A percentile compares a stretch with the other conserved stretches of the same genome.
These are phyloP conservation scores for Pisolithus marmoratus DNA, from an alignment of 768 basidiomycete species.

Conservation along the genomic window DNA sequence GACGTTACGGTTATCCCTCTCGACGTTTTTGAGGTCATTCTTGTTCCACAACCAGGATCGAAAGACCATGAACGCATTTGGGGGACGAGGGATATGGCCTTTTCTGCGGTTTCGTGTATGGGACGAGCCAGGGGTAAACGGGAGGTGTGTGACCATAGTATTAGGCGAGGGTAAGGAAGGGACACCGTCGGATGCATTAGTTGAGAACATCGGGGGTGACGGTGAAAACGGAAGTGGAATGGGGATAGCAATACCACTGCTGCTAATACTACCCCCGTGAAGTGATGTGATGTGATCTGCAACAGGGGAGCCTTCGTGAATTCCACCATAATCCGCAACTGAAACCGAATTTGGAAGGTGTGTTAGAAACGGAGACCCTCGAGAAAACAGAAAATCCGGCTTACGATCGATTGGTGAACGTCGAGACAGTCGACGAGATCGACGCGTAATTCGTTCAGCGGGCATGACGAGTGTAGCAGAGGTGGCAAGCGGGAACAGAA, in stretches of 20 bases:
- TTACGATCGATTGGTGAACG: slow-evolving; percentile 32
- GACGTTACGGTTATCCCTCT: slow-evolving; percentile 68
- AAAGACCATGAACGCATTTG: slow-evolving; percentile 84
- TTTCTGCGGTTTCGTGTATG: slow-evolving; percentile 36
- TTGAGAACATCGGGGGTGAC: slow-evolving; percentile 14
- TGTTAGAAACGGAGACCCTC: slow-evolving; percentile 26
- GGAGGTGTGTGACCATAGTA: slow-evolving; percentile 20
- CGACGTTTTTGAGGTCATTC: slow-evolving; percentile 43
- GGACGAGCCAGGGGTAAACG: slow-evolving; percentile 29
- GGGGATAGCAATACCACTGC: too few species aligned
- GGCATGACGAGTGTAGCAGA: slow-evolving; percentile 22
- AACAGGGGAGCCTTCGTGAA: slow-evolving; percentile 14
- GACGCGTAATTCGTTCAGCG: slow-evolving; percentile 30
- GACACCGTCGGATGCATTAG: slow-evolving; percentile 2
- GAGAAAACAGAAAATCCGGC: slow-evolving; percentile 13
- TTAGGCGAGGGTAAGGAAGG: slow-evolving; percentile 8
- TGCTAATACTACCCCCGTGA: slow-evolving; percentile 1
- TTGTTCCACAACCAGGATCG: slow-evolving; percentile 62
- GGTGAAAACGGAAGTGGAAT: slow-evolving; percentile 8
- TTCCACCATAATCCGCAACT: slow-evolving; percentile 23
- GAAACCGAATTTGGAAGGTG: slow-evolving; percentile 29
- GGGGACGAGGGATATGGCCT: slow-evolving; percentile 66
- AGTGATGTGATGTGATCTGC: slow-evolving; percentile 16
- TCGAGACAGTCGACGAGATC: slow-evolving; percentile 40
- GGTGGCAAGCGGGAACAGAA: slow-evolving; percentile 1